Evolutionary conservation across 2,329 filamentous ascomycete genomes (phyloP), one percentile per base, ranked within the genome.

Genomic region (Penicillium sp.): DNA sequence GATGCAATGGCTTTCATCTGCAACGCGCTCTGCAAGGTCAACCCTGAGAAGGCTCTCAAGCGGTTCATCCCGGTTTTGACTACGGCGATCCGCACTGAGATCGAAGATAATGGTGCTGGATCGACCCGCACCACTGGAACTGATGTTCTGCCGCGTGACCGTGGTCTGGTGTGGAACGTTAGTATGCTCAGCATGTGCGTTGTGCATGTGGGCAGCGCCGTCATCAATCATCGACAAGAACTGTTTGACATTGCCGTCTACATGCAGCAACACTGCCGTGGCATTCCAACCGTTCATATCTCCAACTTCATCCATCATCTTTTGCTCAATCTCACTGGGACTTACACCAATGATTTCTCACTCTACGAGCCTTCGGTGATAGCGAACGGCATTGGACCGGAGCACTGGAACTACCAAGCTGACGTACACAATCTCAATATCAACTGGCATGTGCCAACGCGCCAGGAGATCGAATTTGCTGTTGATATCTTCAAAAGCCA

Each of bases 1-100:
- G 93, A 99, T 76, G 92, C 93, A 7, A 96, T 99, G 87, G 93
- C 95, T 1, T 99, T 95, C 79, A 97, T 97, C 46, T 88, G 92
- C 72, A 97, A 96, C 69, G 88, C 89, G 0, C 78, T 99, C 19
- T 95, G 93, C 78, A 97, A 97, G 72, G 89, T 95, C 59, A 89
- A 95, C 60, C 91, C 95, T 0, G 85, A 92, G 66, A 96, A 96
- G 74, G 90, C 93, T 0, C 77, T 99, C 42, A 93, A 91, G 66
- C 83, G 89, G 12, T 87, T 99, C 47, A 80, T 99, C 28, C 93
- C 93, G 1, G 89, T 95, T 75, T 78, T 97, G 45, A 87, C 95
- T 42, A 81, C 88, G 66, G 91, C 89, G 49, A 99, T 99, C 57
- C 88, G 91, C 54, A 95, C 89, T 53, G 93, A 99, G 70, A 99